Evolutionary conservation across 2,329 filamentous ascomycete genomes (phyloP).

Genomic region (Fusarium austroafricanum): DNA sequence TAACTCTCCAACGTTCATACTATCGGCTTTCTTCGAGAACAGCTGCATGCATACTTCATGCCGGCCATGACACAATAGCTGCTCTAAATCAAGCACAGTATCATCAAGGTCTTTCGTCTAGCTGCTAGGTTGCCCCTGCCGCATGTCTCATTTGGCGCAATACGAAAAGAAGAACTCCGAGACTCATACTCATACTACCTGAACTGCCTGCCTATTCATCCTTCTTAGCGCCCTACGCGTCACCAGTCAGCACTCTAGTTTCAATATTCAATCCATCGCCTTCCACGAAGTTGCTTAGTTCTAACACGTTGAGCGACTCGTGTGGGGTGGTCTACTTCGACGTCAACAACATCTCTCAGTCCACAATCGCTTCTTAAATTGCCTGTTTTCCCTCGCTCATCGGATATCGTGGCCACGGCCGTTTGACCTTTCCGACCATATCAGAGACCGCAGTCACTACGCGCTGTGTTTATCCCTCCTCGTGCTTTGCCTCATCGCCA

Average conservation of each 20-base stretch:
- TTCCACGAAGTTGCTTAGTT: background rate
- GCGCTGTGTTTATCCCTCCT: conserved; percentile 33
- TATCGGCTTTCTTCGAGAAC: background rate
- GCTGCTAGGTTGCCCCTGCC: no score
- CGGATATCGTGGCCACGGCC: conserved; percentile 24
- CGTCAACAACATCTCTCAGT: conserved; percentile 3
- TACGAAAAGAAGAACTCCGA: background rate
- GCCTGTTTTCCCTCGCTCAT: conserved; percentile 14
- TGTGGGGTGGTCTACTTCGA: background rate
- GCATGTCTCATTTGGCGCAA: no score
- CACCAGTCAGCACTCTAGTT: conserved; percentile 14
- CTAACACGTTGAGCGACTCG: conserved; percentile 1
- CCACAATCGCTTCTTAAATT: conserved; percentile 7
- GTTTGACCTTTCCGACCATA: conserved; percentile 37
- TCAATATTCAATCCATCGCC: background rate
- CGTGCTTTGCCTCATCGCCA: conserved; percentile 26
- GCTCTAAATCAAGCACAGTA: no score
- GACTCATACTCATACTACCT: background rate
- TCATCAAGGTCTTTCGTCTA: background rate
- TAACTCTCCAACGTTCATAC: background rate
- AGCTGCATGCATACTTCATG: background rate
- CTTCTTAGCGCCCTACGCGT: conserved; percentile 16
- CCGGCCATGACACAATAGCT: background rate
- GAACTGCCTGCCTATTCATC: background rate
- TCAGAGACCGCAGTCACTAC: conserved; percentile 40